Evolutionary conservation across 352 stramenopile species (phyloP).

Genomic region (Globisporangium sylvaticum): DNA sequence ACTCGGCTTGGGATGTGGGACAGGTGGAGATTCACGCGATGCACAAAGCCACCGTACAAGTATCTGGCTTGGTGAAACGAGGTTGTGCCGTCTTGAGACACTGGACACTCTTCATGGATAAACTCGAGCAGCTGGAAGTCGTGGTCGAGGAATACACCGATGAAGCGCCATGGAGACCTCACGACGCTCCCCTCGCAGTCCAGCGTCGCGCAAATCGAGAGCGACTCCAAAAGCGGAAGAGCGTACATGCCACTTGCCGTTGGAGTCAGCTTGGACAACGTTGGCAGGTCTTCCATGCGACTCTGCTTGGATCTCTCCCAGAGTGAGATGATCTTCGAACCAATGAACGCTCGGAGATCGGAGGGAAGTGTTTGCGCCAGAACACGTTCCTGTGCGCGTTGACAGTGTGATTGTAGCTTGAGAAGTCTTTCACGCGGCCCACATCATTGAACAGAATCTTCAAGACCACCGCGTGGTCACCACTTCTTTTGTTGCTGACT

Average conservation of each 20-base stretch:
- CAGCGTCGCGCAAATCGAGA: slow-evolving; percentile 43
- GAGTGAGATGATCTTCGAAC: neutral
- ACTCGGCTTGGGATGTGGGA: slow-evolving; percentile 33
- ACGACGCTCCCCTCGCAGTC: slow-evolving; percentile 17
- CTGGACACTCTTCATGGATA: slow-evolving; percentile 44
- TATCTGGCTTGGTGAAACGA: slow-evolving; percentile 43
- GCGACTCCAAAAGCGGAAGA: slow-evolving; percentile 39
- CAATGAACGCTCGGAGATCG: slow-evolving; percentile 17
- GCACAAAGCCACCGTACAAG: slow-evolving; percentile 42
- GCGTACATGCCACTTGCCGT: slow-evolving; percentile 36
- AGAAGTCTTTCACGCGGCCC: slow-evolving; percentile 30
- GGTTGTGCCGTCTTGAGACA: slow-evolving; percentile 25
- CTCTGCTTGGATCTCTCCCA: too few relatives aligned
- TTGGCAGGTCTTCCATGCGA: slow-evolving; percentile 59
- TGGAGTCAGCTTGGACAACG: slow-evolving; percentile 48
- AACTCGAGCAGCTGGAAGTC: slow-evolving; percentile 65
- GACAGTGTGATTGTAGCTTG: slow-evolving; percentile 28
- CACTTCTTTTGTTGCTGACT: neutral
- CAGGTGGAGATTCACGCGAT: slow-evolving; percentile 42
- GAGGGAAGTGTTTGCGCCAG: slow-evolving; percentile 43
- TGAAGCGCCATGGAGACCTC: slow-evolving; percentile 46
- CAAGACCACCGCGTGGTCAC: slow-evolving; percentile 6
- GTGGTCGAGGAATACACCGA: slow-evolving; percentile 50
- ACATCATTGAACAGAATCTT: slow-evolving; percentile 23
- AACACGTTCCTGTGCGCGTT: slow-evolving; percentile 50